Percentiles rank a stretch among this genome's conserved stretches.
phyloP scores from a whole-genome alignment of 139 green algal species.

The Chlamydomonas incerta region DNA sequence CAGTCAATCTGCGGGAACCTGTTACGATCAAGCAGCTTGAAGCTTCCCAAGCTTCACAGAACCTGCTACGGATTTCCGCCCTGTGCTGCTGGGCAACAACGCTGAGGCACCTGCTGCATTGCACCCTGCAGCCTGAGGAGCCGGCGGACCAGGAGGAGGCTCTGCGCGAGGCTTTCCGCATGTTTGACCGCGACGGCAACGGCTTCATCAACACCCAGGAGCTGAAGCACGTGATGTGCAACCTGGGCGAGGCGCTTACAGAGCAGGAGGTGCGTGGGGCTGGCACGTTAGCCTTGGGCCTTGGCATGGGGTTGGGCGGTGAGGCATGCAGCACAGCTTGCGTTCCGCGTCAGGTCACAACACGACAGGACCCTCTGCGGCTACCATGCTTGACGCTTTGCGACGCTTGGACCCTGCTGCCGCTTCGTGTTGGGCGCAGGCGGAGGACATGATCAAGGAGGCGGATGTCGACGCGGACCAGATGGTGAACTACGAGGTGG shows the following conservation, averaged over 20 bases:
- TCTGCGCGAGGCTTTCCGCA: constrained; percentile 98
- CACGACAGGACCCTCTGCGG: too few relatives aligned
- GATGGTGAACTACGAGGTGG: constrained; percentile 50
- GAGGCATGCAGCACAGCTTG: too few relatives aligned
- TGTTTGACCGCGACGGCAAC: constrained; percentile 99
- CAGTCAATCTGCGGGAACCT: too few relatives aligned
- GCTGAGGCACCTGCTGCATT: too few relatives aligned
- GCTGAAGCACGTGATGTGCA: constrained; percentile 96
- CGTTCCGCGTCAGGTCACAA: too few relatives aligned
- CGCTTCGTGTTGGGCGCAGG: constrained; percentile 97
- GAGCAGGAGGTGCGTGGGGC: constrained; percentile 5
- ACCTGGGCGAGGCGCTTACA: constrained; percentile 26
- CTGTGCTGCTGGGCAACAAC: too few relatives aligned
- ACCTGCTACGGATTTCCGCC: too few relatives aligned
- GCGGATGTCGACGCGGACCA: constrained; percentile 93
- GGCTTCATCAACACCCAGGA: constrained; percentile 98
- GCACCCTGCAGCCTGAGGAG: constrained; percentile 40
- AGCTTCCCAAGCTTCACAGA: too few relatives aligned
- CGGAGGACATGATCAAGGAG: constrained; percentile 98
- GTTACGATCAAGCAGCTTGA: too few relatives aligned
- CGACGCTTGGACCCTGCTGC: too few relatives aligned
- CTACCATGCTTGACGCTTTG: too few relatives aligned
- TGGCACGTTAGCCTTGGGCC: too few relatives aligned
- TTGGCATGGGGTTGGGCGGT: neutral
- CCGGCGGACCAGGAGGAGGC: constrained; percentile 96